Conservation (phyloP, 345 rosid species). For the Rubroshorea leprosula region DNA sequence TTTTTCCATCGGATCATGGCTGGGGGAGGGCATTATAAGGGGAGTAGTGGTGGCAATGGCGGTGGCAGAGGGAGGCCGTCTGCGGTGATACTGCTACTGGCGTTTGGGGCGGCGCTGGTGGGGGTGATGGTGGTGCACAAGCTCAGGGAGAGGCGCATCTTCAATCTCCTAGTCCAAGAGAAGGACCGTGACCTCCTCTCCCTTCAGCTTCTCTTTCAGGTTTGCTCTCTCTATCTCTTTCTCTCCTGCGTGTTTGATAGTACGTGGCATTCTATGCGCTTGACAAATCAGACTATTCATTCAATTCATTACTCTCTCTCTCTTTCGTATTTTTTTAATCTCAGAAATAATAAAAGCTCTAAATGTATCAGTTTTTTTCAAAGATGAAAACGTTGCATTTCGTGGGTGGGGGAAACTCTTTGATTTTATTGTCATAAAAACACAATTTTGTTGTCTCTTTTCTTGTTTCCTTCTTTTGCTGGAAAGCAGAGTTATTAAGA, state of each 20-base stretch:
- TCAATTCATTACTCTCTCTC: too few relatives aligned
- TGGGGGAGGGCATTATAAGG: slow-evolving; percentile 29
- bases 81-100: slow-evolving; percentile 43
- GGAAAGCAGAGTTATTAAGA: too few relatives aligned
- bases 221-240: slow-evolving; percentile 19
- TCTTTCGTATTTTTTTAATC: too few relatives aligned
- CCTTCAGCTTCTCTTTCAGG: slow-evolving; percentile 56
- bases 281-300: slow-evolving; percentile 10
- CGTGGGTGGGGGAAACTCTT: too few relatives aligned
- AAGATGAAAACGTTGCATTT: too few relatives aligned
- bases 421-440: too few relatives aligned
- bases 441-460: too few relatives aligned
- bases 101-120: slow-evolving; percentile 51
- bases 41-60: slow-evolving; percentile 14
- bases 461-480: too few relatives aligned
- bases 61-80: slow-evolving; percentile 34
- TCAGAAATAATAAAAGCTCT: too few relatives aligned
- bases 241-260: not conserved
- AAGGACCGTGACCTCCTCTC: slow-evolving; percentile 39
- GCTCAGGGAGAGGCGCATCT: slow-evolving; percentile 49
- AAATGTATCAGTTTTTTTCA: too few relatives aligned
- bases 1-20: slow-evolving; percentile 20
- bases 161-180: slow-evolving; percentile 41
- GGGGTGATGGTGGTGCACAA: slow-evolving; percentile 51
- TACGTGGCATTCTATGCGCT: slow-evolving; percentile 18